Percentiles rank a stretch among this genome's conserved stretches.
Evolutionary conservation across 2,329 filamentous ascomycete genomes (phyloP).

Genomic region (Juglanconis juglandina): DNA sequence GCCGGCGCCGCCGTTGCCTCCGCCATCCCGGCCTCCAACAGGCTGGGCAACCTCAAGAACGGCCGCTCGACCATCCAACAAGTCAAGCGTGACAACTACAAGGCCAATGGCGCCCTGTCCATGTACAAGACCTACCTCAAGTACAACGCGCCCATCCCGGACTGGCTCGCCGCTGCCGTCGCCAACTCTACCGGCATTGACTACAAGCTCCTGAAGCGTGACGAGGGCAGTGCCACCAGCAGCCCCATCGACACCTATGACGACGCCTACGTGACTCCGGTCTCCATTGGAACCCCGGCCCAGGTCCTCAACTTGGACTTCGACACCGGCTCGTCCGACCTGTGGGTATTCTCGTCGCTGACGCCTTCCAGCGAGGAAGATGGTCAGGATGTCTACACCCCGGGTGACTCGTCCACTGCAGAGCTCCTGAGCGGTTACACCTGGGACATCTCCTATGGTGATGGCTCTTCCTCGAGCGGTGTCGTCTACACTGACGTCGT

Average conservation of each 20-base stretch:
- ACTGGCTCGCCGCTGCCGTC: conserved; percentile 13
- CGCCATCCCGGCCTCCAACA: conserved; percentile 16
- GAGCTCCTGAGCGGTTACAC: conserved; percentile 38
- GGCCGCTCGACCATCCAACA: conserved; percentile 17
- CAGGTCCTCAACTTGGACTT: conserved; percentile 61
- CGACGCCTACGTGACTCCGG: conserved; percentile 48
- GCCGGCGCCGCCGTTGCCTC: conserved; percentile 15
- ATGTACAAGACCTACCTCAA: conserved; percentile 21
- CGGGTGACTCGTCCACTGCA: conserved; percentile 37
- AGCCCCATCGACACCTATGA: conserved; percentile 13
- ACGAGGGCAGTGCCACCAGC: conserved; percentile 9
- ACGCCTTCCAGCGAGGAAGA: conserved; percentile 42
- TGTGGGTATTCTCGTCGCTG: conserved; percentile 65
- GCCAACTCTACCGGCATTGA: conserved; percentile 17
- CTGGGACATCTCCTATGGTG: conserved; percentile 62
- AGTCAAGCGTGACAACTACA: conserved; percentile 15
- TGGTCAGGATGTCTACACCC: conserved; percentile 57
- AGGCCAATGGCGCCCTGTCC: conserved; percentile 18
- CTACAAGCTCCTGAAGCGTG: conserved; percentile 8
- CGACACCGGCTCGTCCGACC: conserved; percentile 65
- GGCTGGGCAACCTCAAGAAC: conserved; percentile 5
- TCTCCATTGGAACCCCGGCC: conserved; percentile 51
- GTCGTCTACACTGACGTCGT: conserved; percentile 64
- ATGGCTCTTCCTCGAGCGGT: conserved; percentile 58
- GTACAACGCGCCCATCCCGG: conserved; percentile 17